Conservation (phyloP, 805 yeast genomes). For the Lipomyces anomalus region DNA sequence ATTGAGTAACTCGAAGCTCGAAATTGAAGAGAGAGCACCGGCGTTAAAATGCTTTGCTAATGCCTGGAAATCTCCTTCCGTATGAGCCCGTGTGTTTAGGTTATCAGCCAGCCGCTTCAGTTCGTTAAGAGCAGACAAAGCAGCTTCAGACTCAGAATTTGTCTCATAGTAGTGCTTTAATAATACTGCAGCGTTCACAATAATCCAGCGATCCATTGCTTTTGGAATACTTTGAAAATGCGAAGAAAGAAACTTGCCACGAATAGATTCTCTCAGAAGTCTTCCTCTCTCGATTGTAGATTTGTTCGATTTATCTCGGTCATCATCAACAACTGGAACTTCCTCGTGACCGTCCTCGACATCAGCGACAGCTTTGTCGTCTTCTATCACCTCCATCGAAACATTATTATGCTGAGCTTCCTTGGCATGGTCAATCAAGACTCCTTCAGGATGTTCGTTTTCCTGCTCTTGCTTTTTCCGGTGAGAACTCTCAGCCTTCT, state of each 20-base stretch:
- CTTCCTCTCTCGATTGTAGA: too few species aligned
- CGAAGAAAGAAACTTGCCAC: too few species aligned
- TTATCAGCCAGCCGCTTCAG: conserved; percentile 18
- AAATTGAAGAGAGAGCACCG: conserved; percentile 34
- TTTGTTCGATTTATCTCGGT: conserved; percentile 18
- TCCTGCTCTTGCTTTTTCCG: conserved; percentile 26
- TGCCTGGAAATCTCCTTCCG: conserved; percentile 36
- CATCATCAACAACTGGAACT: conserved; percentile 26
- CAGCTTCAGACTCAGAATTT: conserved; percentile 19
- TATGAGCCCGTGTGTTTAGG: conserved; percentile 25
- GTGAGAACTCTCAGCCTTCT: conserved; percentile 19
- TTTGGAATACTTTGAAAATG: too few species aligned
- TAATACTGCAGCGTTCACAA: conserved; percentile 5
- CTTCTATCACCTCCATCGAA: conserved; percentile 32
- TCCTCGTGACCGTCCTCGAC: conserved; percentile 21
- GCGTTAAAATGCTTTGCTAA: conserved; percentile 30
- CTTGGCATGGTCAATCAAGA: conserved; percentile 31
- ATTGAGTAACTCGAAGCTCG: conserved; percentile 69
- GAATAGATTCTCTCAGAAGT: too few species aligned
- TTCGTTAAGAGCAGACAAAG: conserved; percentile 28
- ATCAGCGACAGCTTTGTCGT: conserved; percentile 19
- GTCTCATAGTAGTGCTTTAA: conserved; percentile 9
- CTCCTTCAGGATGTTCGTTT: too few species aligned
- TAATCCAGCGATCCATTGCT: conserved; percentile 8
- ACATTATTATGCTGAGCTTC: conserved; percentile 30